A percentile compares a stretch with the other conserved stretches of the same genome.
Evolutionary conservation across 2,329 filamentous ascomycete species (phyloP).

Genomic region (Penicillium sp.): DNA sequence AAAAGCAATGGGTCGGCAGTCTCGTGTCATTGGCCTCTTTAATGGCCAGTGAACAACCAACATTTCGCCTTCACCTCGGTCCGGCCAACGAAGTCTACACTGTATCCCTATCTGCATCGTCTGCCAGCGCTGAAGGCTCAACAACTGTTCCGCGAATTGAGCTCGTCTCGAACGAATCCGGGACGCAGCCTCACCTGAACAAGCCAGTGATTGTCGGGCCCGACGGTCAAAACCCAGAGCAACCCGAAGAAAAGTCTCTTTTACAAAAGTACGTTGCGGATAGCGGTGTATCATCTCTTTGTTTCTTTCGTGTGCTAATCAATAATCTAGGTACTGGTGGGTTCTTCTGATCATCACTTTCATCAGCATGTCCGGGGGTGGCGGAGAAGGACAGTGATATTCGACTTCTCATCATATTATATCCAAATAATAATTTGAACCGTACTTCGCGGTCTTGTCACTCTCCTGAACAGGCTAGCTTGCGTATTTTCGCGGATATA

Average conservation of each 20-base stretch:
- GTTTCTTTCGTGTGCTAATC: neutral
- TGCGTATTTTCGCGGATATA: neutral
- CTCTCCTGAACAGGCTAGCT: neutral
- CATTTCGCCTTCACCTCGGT: conserved; percentile 35
- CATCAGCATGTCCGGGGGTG: conserved; percentile 35
- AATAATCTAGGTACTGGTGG: conserved; percentile 40
- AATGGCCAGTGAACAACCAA: conserved; percentile 20
- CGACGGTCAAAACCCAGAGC: conserved; percentile 33
- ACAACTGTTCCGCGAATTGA: conserved; percentile 25
- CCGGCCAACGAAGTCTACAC: conserved; percentile 32
- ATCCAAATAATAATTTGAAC: neutral
- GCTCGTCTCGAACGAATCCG: conserved; percentile 26
- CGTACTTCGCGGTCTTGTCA: neutral
- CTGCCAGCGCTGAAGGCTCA: conserved; percentile 13
- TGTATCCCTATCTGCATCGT: conserved; percentile 29
- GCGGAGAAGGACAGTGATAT: conserved; percentile 25
- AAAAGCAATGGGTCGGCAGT: conserved; percentile 36
- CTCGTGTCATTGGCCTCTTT: conserved; percentile 34
- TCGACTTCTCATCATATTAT: neutral
- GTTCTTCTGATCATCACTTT: conserved; percentile 36
- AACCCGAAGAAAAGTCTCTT: conserved; percentile 37
- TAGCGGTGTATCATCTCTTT: neutral
- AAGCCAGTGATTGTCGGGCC: conserved; percentile 33
- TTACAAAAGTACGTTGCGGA: conserved; percentile 35
- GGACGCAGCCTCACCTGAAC: conserved; percentile 34